These are phyloP conservation scores for Chiua virens DNA, from an alignment of 768 basidiomycete species.

Conservation along the genomic window DNA sequence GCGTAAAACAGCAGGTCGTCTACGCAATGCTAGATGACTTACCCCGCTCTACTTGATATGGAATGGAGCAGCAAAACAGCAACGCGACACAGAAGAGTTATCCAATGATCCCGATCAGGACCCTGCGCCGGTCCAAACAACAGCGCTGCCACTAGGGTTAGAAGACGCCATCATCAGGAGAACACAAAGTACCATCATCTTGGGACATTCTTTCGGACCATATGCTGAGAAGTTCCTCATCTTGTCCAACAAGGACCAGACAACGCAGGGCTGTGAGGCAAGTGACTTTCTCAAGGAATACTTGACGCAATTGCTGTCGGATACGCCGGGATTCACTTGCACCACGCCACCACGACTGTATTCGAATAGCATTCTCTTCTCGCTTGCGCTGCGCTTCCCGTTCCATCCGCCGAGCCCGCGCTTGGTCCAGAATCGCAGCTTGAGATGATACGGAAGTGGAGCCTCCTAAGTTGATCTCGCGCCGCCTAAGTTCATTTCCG, in stretches of 20 bases:
- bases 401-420: constrained; percentile 58
- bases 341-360: constrained; percentile 76
- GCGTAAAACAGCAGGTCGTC: background rate
- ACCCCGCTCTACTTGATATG: constrained; percentile 51
- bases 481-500: constrained; percentile 49
- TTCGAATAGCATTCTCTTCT: constrained; percentile 55
- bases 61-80: constrained; percentile 52
- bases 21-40: constrained; percentile 23
- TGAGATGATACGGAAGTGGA: constrained; percentile 50
- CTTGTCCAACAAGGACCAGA: constrained; percentile 58
- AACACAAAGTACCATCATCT: constrained; percentile 19
- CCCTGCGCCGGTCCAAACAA: constrained; percentile 42
- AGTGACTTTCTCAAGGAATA: constrained; percentile 53
- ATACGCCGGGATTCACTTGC: constrained; percentile 39
- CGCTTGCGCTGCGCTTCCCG: constrained; percentile 54
- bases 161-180: background rate
- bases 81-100: constrained; percentile 55
- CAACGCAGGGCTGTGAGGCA: constrained; percentile 61
- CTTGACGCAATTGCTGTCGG: constrained; percentile 43
- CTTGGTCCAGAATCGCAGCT: constrained; percentile 58
- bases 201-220: constrained; percentile 31
- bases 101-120: constrained; percentile 50
- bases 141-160: constrained; percentile 30
- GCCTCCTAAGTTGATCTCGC: constrained; percentile 79
- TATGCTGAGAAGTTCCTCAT: constrained; percentile 29